A percentile compares a stretch with the other conserved stretches of the same genome.
Evolutionary conservation across 2,329 filamentous ascomycete genomes (phyloP).

Genomic region (Paecilomyces variotii): DNA sequence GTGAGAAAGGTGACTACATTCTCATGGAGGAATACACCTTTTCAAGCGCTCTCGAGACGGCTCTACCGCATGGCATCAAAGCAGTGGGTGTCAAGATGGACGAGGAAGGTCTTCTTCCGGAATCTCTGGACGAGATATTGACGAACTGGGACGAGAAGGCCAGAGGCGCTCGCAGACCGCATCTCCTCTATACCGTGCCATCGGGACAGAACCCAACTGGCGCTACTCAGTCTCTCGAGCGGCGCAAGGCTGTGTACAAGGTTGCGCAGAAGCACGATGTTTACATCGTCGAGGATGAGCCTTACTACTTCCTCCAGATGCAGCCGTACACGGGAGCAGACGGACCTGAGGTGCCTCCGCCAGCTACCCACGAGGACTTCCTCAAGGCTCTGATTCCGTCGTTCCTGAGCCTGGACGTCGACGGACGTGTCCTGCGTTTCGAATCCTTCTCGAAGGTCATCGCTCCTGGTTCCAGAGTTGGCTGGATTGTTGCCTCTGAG

Average conservation of each 20-base stretch:
- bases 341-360: slow-evolving; percentile 46
- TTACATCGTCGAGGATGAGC: slow-evolving; percentile 84
- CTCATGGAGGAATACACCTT: slow-evolving; percentile 91
- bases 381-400: slow-evolving; percentile 65
- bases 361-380: slow-evolving; percentile 62
- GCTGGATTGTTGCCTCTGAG: slow-evolving; percentile 83
- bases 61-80: slow-evolving; percentile 53
- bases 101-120: slow-evolving; percentile 55
- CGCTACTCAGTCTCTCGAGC: slow-evolving; percentile 62
- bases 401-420: slow-evolving; percentile 69
- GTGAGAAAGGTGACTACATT: slow-evolving; percentile 65
- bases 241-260: slow-evolving; percentile 65
- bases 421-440: slow-evolving; percentile 81
- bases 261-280: slow-evolving; percentile 78
- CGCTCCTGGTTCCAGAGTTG: slow-evolving; percentile 69
- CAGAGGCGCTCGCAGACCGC: slow-evolving; percentile 55
- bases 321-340: slow-evolving; percentile 58
- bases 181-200: slow-evolving; percentile 62
- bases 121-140: slow-evolving; percentile 54
- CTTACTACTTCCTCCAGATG: slow-evolving; percentile 88
- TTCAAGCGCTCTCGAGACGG: slow-evolving; percentile 63
- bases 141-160: slow-evolving; percentile 55
- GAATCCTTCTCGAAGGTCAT: slow-evolving; percentile 93
- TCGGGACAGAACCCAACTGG: slow-evolving; percentile 90
- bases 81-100: slow-evolving; percentile 59